These are phyloP conservation scores for Brassica balearica DNA, from an alignment of 441 rosid species.

Conservation along the genomic window DNA sequence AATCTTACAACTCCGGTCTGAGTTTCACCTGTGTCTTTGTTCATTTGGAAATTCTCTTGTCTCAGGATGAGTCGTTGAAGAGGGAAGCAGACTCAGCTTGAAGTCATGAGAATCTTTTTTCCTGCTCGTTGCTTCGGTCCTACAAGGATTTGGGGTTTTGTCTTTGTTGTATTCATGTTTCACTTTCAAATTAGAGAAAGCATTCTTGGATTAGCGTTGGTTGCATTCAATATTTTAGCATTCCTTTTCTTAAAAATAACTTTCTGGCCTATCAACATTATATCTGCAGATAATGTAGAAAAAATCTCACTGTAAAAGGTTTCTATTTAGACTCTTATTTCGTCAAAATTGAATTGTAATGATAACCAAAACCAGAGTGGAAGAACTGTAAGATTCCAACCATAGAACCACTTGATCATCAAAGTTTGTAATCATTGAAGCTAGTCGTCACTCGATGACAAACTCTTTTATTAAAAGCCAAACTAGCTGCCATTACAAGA, in stretches of 20 bases:
- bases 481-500: conserved; percentile 27
- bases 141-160: background rate
- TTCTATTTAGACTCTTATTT: background rate
- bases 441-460: conserved; percentile 16
- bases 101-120: conserved; percentile 34
- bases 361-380: background rate
- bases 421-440: conserved; percentile 9
- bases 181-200: background rate
- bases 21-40: background rate
- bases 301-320: background rate
- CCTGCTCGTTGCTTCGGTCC: background rate
- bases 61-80: conserved; percentile 55
- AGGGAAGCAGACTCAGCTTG: conserved; percentile 37
- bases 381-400: background rate
- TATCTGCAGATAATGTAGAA: background rate
- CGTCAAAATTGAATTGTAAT: background rate
- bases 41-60: conserved; percentile 19
- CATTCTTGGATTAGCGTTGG: too few species aligned
- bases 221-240: background rate
- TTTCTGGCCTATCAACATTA: background rate
- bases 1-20: background rate
- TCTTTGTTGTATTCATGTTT: background rate
- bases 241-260: background rate
- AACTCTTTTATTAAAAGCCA: conserved; percentile 9
- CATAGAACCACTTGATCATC: conserved; percentile 18